phyloP scores from a whole-genome alignment of 257 asterid genomes.

The Lithospermum erythrorhizon region DNA sequence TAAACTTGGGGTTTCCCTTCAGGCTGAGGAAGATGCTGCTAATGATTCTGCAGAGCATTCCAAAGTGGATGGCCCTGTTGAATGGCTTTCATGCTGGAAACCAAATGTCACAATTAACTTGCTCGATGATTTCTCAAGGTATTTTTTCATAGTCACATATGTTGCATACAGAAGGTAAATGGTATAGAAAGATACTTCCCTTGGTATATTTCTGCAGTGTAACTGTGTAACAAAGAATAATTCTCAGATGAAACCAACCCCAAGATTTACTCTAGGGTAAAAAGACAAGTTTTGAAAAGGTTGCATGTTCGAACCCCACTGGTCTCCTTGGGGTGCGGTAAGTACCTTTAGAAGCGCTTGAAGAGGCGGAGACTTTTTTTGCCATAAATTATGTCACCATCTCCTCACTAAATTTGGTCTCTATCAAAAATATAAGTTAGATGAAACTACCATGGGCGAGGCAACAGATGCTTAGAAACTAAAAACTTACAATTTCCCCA shows the following conservation, averaged over 20 bases:
- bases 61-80: conserved; percentile 54
- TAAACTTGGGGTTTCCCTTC: conserved; percentile 8
- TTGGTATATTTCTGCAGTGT: too few species aligned
- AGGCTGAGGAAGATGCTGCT: conserved; percentile 46
- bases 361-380: too few species aligned
- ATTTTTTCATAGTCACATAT: conserved; percentile 9
- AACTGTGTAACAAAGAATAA: neutral
- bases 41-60: conserved; percentile 21
- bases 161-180: conserved; percentile 1
- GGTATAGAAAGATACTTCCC: neutral
- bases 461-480: neutral
- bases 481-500: too few species aligned
- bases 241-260: neutral
- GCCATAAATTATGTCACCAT: too few species aligned
- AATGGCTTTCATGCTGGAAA: conserved; percentile 88
- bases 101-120: conserved; percentile 87
- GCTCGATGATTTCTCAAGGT: conserved; percentile 94
- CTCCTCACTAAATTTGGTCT: too few species aligned
- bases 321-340: too few species aligned
- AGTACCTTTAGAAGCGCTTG: too few species aligned
- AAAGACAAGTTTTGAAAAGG: too few species aligned
- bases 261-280: too few species aligned
- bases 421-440: too few species aligned
- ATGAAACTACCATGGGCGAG: too few species aligned
- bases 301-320: too few species aligned